A percentile compares a stretch with the other conserved stretches of the same genome.
These are phyloP conservation scores for Pulveroboletus sp. DNA, from an alignment of 768 basidiomycete genomes.

Conservation along the genomic window DNA sequence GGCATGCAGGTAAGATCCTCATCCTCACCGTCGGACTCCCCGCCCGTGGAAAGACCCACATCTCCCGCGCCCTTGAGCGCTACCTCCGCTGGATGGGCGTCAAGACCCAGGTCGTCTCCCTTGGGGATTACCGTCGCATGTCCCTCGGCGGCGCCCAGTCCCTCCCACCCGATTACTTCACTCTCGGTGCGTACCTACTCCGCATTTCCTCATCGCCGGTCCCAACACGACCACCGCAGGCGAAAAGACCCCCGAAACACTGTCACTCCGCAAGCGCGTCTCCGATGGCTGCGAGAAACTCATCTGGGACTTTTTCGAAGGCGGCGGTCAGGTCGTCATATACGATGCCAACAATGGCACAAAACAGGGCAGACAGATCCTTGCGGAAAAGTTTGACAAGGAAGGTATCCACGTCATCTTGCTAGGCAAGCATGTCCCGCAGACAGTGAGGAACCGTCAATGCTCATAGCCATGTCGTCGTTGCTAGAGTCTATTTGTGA, in stretches of 20 bases:
- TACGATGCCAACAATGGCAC: constrained; percentile 98
- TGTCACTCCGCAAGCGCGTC: constrained; percentile 67
- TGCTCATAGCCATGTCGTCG: constrained; percentile 3
- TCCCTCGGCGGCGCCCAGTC: constrained; percentile 83
- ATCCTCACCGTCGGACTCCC: constrained; percentile 91
- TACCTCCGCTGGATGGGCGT: constrained; percentile 98
- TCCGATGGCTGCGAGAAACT: constrained; percentile 81
- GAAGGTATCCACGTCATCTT: constrained; percentile 89
- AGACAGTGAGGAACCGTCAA: background rate
- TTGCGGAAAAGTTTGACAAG: constrained; percentile 83
- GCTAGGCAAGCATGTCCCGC: constrained; percentile 54
- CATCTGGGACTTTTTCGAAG: constrained; percentile 83
- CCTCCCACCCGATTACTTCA: constrained; percentile 91
- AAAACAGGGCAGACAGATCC: constrained; percentile 53
- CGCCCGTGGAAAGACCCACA: constrained; percentile 94
- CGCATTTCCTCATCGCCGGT: background rate
- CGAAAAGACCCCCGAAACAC: constrained; percentile 76
- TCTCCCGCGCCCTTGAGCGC: constrained; percentile 91
- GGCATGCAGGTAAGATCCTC: constrained; percentile 93
- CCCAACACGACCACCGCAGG: constrained; percentile 38
- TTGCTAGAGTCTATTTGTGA: constrained; percentile 82
- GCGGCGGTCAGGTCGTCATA: constrained; percentile 92
- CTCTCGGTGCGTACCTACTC: constrained; percentile 47
- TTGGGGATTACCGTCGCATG: constrained; percentile 93
- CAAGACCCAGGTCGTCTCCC: constrained; percentile 89